phyloP scores from a whole-genome alignment of 371 early-diverging fungal genomes.

The Rhizomucor miehei region DNA sequence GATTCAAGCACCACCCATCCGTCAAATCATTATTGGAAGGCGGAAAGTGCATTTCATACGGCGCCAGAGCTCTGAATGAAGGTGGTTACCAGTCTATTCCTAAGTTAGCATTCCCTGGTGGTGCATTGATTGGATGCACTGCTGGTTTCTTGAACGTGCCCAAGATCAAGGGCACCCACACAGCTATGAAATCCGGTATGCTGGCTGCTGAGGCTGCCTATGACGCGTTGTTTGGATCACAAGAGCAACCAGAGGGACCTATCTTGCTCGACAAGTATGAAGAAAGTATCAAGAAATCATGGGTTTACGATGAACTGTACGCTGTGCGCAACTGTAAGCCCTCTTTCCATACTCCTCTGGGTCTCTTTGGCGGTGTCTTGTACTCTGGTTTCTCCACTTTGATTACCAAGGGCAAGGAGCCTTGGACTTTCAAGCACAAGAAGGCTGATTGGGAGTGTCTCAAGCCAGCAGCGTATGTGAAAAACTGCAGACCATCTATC shows the following conservation, averaged over 20 bases:
- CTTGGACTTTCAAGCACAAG: conserved; percentile 93
- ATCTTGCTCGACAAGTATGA: conserved; percentile 65
- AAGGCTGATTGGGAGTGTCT: conserved; percentile 82
- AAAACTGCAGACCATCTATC: neutral
- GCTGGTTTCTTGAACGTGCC: conserved; percentile 86
- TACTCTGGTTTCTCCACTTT: conserved; percentile 91
- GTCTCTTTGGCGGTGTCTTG: conserved; percentile 83
- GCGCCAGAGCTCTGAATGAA: conserved; percentile 95
- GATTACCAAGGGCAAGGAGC: conserved; percentile 84
- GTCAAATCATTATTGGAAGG: conserved; percentile 84
- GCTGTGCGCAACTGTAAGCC: conserved; percentile 93
- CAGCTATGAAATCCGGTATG: conserved; percentile 97
- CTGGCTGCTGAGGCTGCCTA: conserved; percentile 85
- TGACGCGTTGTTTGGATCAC: conserved; percentile 55
- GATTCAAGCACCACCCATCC: conserved; percentile 92
- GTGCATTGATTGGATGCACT: conserved; percentile 7
- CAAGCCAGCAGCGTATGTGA: conserved; percentile 59
- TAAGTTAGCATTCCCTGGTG: conserved; percentile 72
- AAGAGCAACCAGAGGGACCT: conserved; percentile 32
- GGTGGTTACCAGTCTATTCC: conserved; percentile 95
- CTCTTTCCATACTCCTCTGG: conserved; percentile 89
- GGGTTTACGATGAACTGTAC: conserved; percentile 92
- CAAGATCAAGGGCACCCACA: conserved; percentile 99
- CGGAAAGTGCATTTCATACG: conserved; percentile 91
- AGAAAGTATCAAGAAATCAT: conserved; percentile 76